Conservation (phyloP, 495 filamentous ascomycete genomes). For the Xylaria telfairii region DNA sequence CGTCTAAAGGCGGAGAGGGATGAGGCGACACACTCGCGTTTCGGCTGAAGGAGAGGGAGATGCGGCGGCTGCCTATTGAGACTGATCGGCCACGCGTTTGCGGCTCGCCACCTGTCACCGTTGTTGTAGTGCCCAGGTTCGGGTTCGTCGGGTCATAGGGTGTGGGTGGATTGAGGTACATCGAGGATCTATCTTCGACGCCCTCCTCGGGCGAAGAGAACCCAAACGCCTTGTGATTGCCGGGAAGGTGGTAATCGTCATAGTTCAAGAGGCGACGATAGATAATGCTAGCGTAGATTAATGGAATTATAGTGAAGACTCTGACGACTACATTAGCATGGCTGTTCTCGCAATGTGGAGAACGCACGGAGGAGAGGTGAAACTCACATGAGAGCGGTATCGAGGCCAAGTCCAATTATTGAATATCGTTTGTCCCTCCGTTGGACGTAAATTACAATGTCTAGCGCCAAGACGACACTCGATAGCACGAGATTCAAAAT, state of each 20-base stretch:
- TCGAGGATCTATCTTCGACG: constrained; percentile 31
- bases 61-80: constrained; percentile 29
- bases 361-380: no score
- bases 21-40: constrained; percentile 1
- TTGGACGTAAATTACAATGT: constrained; percentile 48
- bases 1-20: constrained; percentile 3
- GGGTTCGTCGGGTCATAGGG: constrained; percentile 33
- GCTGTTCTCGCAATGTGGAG: no score
- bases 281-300: constrained; percentile 46
- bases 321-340: constrained; percentile 31
- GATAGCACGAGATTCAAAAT: constrained; percentile 51
- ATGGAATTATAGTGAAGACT: constrained; percentile 39
- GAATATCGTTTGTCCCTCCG: constrained; percentile 49
- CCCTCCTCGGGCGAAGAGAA: constrained; percentile 33
- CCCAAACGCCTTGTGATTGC: constrained; percentile 42
- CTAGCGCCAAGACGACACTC: constrained; percentile 50
- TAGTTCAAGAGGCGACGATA: constrained; percentile 50
- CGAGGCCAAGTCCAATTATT: constrained; percentile 48
- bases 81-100: constrained; percentile 29
- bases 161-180: constrained; percentile 27
- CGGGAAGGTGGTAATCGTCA: constrained; percentile 51
- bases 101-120: not conserved
- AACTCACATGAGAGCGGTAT: constrained; percentile 48
- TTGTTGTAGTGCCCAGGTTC: not conserved
- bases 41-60: constrained; percentile 28